These are phyloP conservation scores for Xylogone sp. DNA, from an alignment of 2,329 filamentous ascomycete genomes.

Conservation along the genomic window DNA sequence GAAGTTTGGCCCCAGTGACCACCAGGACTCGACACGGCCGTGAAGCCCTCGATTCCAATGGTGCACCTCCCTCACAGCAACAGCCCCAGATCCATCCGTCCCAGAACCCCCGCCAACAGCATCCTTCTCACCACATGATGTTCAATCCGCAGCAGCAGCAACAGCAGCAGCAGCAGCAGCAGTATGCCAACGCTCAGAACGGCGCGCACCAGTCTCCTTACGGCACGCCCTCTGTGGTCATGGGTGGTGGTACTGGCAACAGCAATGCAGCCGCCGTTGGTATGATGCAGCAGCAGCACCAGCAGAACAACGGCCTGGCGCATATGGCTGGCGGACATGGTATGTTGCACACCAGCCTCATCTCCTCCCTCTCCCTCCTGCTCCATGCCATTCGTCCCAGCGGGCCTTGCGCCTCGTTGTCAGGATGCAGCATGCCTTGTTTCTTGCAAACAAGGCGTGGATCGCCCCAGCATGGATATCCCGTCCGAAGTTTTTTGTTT, in stretches of 20 bases:
- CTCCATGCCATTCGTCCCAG: conserved; percentile 3
- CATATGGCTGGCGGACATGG: conserved; percentile 26
- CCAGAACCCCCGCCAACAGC: conserved; percentile 18
- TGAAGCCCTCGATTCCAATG: background rate
- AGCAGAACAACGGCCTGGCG: conserved; percentile 39
- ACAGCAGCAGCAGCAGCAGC: conserved; percentile 1
- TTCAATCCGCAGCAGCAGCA: conserved; percentile 41
- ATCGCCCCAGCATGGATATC: background rate
- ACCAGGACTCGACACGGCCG: background rate
- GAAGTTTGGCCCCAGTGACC: background rate
- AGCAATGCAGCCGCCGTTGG: conserved; percentile 31
- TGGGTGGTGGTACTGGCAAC: conserved; percentile 16
- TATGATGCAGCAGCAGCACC: conserved; percentile 42
- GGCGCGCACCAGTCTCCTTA: conserved; percentile 21
- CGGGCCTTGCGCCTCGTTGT: conserved; percentile 1
- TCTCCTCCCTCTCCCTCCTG: conserved; percentile 5
- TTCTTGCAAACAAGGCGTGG: background rate
- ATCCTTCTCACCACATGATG: conserved; percentile 46
- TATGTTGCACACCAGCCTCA: conserved; percentile 23
- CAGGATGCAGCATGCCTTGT: background rate
- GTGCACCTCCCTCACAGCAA: conserved; percentile 35
- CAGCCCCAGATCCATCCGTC: conserved; percentile 38
- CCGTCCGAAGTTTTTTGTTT: background rate
- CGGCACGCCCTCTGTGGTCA: conserved; percentile 5
- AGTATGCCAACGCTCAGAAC: background rate